Evolutionary conservation across 1,284 basidiomycete genomes (phyloP), one percentile per base, ranked within the genome.

Genomic region (Rhizoctonia solani): DNA sequence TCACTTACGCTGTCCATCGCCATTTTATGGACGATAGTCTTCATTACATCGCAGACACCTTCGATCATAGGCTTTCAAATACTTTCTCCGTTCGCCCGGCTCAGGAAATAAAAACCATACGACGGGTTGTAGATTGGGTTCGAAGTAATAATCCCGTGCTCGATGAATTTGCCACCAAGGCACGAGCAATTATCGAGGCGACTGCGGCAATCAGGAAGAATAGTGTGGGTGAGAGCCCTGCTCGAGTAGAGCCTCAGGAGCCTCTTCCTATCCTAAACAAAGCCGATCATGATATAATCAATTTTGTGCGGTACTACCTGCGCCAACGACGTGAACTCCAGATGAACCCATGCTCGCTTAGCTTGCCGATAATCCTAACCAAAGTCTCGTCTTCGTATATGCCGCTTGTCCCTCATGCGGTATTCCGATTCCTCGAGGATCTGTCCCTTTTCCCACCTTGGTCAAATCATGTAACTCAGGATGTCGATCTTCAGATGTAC

Each of bases 31-130:
- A 79, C 8, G 78, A 84, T 13, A 75, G 86, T 0, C 73, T 83
- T 19, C 78, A 87, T 53, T 98, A 92, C 72, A 74, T 90, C 21
- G 85, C 87, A 0, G 82, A 86, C 58, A 76, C 79, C 23, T 75
- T 78, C 32, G 77, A 80, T 39, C 91, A 92, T 76, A 79, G 85
- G 46, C 72, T 78, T 13, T 81, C 79, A 2, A 85, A 87, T 55
- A 78, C 74, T 0, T 94, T 95, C 78, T 75, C 82, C 39, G 84
- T 95, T 41, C 86, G 94, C 1, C 89, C 91, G 0, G 76, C 79
- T 30, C 77, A 79, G 0, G 85, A 93, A 42, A 78, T 91, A 1
- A 73, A 82, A 19, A 82, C 83, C 42, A 75, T 94, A 27, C 66
- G 81, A n/a, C 74, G 72, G 0, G 85, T 94, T 2, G 76, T 76